Percentiles rank a stretch among this genome's conserved stretches.
These are phyloP conservation scores for Schwanniomyces sp. DNA, from an alignment of 805 yeast species.

Conservation along the genomic window DNA sequence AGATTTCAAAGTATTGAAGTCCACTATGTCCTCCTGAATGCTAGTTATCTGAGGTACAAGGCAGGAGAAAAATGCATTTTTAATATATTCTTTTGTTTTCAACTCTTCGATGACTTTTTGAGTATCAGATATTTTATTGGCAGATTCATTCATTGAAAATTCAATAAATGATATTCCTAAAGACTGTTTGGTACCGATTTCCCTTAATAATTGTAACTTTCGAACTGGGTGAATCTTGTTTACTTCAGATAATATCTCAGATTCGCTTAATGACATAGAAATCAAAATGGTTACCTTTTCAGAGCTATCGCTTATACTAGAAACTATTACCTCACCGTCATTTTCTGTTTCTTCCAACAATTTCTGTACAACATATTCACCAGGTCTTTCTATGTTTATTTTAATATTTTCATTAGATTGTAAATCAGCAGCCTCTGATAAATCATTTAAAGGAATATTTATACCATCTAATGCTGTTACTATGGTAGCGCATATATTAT, in stretches of 20 bases:
- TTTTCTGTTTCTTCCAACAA: constrained; percentile 14
- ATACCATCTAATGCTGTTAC: constrained; percentile 44
- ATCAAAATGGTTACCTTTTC: constrained; percentile 48
- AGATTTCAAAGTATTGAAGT: constrained; percentile 35
- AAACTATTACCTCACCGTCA: constrained; percentile 19
- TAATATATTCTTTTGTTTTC: constrained; percentile 13
- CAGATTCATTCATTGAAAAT: constrained; percentile 19
- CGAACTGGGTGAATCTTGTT: constrained; percentile 39
- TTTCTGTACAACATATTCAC: constrained; percentile 34
- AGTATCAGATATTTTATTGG: constrained; percentile 10
- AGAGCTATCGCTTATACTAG: constrained; percentile 40
- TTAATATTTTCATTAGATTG: constrained; percentile 8
- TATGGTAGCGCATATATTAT: constrained; percentile 55
- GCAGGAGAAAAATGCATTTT: constrained; percentile 34
- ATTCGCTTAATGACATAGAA: constrained; percentile 45
- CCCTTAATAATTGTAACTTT: constrained; percentile 44
- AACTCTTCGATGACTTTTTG: constrained; percentile 13
- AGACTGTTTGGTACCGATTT: constrained; percentile 49
- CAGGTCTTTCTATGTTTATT: constrained; percentile 26
- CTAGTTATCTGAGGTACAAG: constrained; percentile 26
- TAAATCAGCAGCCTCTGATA: constrained; percentile 18
- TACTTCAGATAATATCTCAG: constrained; percentile 43
- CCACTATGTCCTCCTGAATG: constrained; percentile 36
- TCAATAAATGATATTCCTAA: constrained; percentile 62
- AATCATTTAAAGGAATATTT: constrained; percentile 24